Evolutionary conservation across 257 asterid genomes (phyloP), one percentile per base, ranked within the genome.

Genomic region (Lavandula angustifolia): DNA sequence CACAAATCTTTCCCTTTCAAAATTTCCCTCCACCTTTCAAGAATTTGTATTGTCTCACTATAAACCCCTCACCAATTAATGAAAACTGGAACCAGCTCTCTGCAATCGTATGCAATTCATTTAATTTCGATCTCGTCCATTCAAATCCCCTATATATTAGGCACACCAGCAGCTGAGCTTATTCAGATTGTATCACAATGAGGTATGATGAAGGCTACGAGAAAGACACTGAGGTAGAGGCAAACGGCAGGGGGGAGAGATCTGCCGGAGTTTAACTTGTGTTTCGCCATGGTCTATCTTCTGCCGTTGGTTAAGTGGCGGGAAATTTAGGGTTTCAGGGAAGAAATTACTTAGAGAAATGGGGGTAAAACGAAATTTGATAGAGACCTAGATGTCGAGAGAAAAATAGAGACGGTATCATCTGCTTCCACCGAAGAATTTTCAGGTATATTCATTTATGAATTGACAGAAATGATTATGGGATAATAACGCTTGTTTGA

Each of bases 241-340:
- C 58, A 33, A 33, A 59, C 48, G 6, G 57, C 13, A 33, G 54
- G 67, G 76, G 68, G 51, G 56, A 38, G 80, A 76, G 11, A 72
- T 58, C n/a, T 82, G 86, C 73, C 81, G 53, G 67, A 78, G 81
- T 12, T 76, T 84, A 77, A 75, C 76, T 6, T 85, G 92, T 38
- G 58, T 74, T 9, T 76, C 86, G 16, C 92, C 92, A 0, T 75
- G 86, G 77, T 69, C 66, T 63, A 38, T 78, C 61, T 64, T 82
- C 4, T 64, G 77, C n/a, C 86, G 84, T 2, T 74, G 78, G 79
- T 62, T 79, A 52, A 68, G 16, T 31, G 76, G 74, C 42, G 70
- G 73, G 31, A 65, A 62, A 57, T 57, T 79, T 5, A 66, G 71
- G 62, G 29, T 64, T 63, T 44, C 72, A 2, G 35, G 50, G 31